These are phyloP conservation scores for Cucurbitaria berberidis DNA, from an alignment of 2,329 filamentous ascomycete species.

Conservation along the genomic window DNA sequence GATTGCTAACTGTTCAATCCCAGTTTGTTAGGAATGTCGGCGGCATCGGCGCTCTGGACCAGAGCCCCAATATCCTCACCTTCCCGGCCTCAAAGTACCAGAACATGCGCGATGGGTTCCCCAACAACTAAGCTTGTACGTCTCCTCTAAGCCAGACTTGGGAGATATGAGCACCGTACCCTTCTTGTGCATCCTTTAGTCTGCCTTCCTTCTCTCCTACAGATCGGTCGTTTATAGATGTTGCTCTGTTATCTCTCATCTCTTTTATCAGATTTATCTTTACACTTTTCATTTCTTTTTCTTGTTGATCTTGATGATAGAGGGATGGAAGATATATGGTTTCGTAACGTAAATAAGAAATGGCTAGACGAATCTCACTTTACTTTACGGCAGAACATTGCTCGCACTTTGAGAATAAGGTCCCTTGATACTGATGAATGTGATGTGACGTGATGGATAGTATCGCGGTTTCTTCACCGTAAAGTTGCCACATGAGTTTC, in stretches of 20 bases:
- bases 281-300: too few species aligned
- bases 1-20: conserved; percentile 6
- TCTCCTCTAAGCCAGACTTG: too few species aligned
- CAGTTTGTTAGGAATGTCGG: conserved; percentile 63
- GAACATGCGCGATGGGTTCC: conserved; percentile 57
- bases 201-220: too few species aligned
- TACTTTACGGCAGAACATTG: too few species aligned
- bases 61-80: conserved; percentile 63
- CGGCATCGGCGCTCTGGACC: conserved; percentile 58
- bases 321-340: neutral
- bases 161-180: neutral
- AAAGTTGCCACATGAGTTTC: too few species aligned
- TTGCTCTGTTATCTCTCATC: too few species aligned
- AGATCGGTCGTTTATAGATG: too few species aligned
- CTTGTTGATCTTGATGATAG: too few species aligned
- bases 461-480: too few species aligned
- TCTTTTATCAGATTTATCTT: too few species aligned
- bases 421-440: neutral
- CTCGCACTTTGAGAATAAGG: too few species aligned
- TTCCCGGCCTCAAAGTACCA: conserved; percentile 74
- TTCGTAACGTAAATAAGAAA: neutral
- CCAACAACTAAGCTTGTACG: conserved; percentile 23
- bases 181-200: neutral
- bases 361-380: neutral
- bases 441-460: neutral